phyloP scores from a whole-genome alignment of 345 rosid species.

The Aquilaria malaccensis region DNA sequence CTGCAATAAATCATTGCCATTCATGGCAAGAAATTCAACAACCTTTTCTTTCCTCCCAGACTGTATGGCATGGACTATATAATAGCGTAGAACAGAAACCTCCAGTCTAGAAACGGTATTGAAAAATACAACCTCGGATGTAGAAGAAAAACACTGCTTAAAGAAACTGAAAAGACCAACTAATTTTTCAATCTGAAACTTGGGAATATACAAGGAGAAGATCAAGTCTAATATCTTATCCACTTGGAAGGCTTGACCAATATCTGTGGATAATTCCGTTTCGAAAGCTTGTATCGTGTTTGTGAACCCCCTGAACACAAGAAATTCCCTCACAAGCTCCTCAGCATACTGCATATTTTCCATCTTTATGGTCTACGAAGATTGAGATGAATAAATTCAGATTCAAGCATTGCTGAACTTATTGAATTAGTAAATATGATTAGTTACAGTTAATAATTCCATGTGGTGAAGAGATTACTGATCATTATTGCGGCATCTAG shows the following conservation, averaged over 20 bases:
- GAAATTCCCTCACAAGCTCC: constrained; percentile 65
- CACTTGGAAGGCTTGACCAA: constrained; percentile 57
- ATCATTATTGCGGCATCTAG: no score
- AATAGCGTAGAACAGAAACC: constrained; percentile 39
- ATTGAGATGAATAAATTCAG: no score
- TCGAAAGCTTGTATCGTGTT: constrained; percentile 52
- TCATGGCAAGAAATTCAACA: constrained; percentile 40
- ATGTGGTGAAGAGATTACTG: no score
- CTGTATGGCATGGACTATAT: constrained; percentile 39
- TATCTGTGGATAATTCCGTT: constrained; percentile 46
- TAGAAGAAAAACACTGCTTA: constrained; percentile 44
- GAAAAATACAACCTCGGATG: constrained; percentile 25
- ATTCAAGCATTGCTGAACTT: no score
- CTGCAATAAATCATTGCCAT: constrained; percentile 48
- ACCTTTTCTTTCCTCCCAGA: constrained; percentile 47
- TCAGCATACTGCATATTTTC: constrained; percentile 67
- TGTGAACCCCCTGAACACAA: constrained; percentile 61
- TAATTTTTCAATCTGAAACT: constrained; percentile 45
- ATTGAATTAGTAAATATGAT: no score
- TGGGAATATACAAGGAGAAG: constrained; percentile 49
- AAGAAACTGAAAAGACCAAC: constrained; percentile 41
- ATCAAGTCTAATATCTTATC: constrained; percentile 51
- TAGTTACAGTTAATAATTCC: no score
- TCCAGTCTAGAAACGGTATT: constrained; percentile 44
- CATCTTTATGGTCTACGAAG: constrained; percentile 21